A percentile compares a stretch with the other conserved stretches of the same genome.
These are phyloP conservation scores for Oryza nivara DNA, from an alignment of 176 grass and related monocot species.

Conservation along the genomic window DNA sequence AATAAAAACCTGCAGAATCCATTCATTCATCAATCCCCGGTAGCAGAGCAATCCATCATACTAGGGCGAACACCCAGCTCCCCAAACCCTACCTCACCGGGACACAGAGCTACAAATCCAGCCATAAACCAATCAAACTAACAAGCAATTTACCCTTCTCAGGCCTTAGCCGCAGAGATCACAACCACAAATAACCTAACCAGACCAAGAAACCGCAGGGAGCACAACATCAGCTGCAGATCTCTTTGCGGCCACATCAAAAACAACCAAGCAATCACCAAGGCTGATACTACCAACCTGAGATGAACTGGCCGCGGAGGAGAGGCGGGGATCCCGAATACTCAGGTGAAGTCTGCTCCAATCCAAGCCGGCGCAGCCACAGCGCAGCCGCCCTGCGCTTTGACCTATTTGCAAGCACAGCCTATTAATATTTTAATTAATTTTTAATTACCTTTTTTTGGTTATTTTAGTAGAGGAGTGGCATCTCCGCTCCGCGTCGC, in stretches of 20 bases:
- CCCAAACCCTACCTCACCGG: background rate
- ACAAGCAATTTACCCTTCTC: background rate
- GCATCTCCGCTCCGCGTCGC: conserved; percentile 28
- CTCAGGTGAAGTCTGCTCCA: background rate
- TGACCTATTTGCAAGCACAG: background rate
- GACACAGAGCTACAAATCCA: background rate
- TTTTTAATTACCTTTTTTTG: background rate
- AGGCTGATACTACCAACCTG: conserved; percentile 36
- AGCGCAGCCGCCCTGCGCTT: background rate
- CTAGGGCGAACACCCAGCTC: background rate
- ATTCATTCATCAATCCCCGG: background rate
- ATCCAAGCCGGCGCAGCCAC: background rate
- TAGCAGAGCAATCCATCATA: too few relatives aligned
- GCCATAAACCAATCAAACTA: background rate
- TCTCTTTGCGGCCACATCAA: background rate
- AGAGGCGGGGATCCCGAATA: conserved; percentile 5
- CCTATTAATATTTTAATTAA: background rate
- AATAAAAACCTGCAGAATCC: background rate
- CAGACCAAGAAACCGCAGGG: background rate
- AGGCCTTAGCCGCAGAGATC: background rate
- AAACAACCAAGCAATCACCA: background rate
- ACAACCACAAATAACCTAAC: background rate
- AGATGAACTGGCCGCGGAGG: background rate
- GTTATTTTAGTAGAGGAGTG: background rate
- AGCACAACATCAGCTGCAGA: background rate